A percentile compares a stretch with the other conserved stretches of the same genome.
These are phyloP conservation scores for Malassezia brasiliensis DNA, from an alignment of 1,284 basidiomycete species.

Conservation along the genomic window DNA sequence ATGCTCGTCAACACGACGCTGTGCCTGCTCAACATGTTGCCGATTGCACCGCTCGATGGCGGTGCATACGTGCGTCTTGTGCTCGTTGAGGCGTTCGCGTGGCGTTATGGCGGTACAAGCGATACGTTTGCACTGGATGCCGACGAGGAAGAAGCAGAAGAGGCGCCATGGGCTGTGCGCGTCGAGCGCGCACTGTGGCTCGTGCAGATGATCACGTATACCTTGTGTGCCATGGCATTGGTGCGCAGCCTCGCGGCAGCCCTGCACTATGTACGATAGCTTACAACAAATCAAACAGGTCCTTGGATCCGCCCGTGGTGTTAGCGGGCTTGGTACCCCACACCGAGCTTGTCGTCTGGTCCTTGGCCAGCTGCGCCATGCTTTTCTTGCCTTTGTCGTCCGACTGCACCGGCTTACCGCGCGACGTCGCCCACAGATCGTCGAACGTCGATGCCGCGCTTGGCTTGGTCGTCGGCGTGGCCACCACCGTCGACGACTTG, in stretches of 20 bases:
- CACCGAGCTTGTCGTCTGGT: constrained; percentile 26
- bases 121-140: neutral
- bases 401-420: constrained; percentile 51
- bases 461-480: neutral
- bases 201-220: neutral
- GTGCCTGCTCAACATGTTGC: constrained; percentile 22
- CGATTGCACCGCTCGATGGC: constrained; percentile 17
- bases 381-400: constrained; percentile 37
- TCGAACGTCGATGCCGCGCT: constrained; percentile 57
- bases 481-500: neutral
- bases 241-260: constrained; percentile 1
- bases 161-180: neutral
- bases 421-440: constrained; percentile 77
- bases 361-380: constrained; percentile 48
- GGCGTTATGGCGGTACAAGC: neutral
- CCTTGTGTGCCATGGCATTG: neutral
- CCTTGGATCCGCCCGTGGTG: neutral
- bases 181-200: neutral
- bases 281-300: constrained; percentile 18
- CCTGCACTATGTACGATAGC: neutral
- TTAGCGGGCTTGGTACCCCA: neutral
- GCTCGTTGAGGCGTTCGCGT: neutral
- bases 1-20: constrained; percentile 14
- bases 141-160: neutral
- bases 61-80: constrained; percentile 1